A percentile compares a stretch with the other conserved stretches of the same genome.
phyloP scores from a whole-genome alignment of 306 rosid species.

The Elaeagnus macrophylla region DNA sequence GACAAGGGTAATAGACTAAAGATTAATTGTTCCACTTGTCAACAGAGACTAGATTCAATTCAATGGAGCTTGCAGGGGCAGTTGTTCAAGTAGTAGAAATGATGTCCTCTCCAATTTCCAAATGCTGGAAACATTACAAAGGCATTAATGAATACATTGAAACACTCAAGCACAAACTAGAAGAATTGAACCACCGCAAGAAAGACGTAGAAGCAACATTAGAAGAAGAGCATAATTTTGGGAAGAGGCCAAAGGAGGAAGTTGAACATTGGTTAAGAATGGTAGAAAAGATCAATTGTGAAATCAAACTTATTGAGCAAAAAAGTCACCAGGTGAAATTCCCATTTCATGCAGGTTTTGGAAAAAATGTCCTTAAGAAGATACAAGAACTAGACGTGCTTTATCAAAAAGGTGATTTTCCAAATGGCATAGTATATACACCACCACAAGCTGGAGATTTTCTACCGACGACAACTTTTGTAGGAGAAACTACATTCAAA shows the following conservation, averaged over 20 bases:
- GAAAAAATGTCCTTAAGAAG: not conserved
- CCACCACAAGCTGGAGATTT: not conserved
- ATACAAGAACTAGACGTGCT: conserved; percentile 5
- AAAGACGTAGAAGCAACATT: conserved; percentile 8
- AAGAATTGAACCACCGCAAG: conserved; percentile 2
- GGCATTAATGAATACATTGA: not conserved
- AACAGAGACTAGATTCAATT: not conserved
- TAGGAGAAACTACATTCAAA: not conserved
- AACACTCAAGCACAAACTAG: not conserved
- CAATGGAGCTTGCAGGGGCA: conserved; percentile 11
- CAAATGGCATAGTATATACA: not conserved
- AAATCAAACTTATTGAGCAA: not conserved
- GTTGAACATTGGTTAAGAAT: conserved; percentile 10
- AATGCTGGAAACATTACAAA: conserved; percentile 6
- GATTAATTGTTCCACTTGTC: not conserved
- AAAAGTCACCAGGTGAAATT: not conserved
- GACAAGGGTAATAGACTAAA: no score
- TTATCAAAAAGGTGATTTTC: not conserved
- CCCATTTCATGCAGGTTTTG: conserved; percentile 1
- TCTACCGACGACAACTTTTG: not conserved
- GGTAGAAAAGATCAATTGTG: not conserved
- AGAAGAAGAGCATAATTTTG: not conserved
- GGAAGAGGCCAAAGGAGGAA: not conserved
- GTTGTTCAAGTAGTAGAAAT: conserved; percentile 1
- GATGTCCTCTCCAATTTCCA: not conserved